Base-by-base conservation (phyloP, 2,329 filamentous ascomycete species). In the Verticillium isaacii region DNA sequence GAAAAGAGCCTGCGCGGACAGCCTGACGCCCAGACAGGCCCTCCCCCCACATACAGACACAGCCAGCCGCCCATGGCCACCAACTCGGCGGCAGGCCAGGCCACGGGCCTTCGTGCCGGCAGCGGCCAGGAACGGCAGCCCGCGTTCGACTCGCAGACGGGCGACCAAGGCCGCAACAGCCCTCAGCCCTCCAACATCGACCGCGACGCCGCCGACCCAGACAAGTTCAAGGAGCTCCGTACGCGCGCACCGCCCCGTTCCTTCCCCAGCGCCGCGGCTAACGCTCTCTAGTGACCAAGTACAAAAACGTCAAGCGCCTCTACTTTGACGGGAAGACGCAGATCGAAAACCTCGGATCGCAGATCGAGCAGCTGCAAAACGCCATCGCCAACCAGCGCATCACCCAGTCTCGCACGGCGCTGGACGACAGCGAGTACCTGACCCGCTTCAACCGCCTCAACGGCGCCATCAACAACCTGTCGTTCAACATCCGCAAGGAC, bases 301-400 rank as follows among this genome's bases (percentile, higher is more conserved):
- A 99, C 74, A 96, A 96, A 74, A 97, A 97, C 73, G 94, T 99
- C 62, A 99, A 99, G 80, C 89, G 93, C 61, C 91, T 97, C 69
- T 99, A 97, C 74, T 98, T 98, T 74, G 95, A 98, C 66, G 93
- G 94, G 71, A 95, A 96, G 72, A 84, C 88, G 17, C 93, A 97
- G 76, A 94, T 98, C 60, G 93, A 97, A 70, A 87, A 90, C 69
- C 89, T 96, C 69, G 90, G 89, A 67, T 84, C 88, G 19, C 93
- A 97, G 75, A 91, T 98, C 29, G 94, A 97, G 74, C 90, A 95
- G 69, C 83, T 99, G 19, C 95, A 99, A 74, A 98, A 99, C 74
- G 95, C 93, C n/a, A 86, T 99, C 60, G 95, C 95, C 62, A 95
- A 97, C 75, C 95, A 98, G 76, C 89, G 94, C 62, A 89, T 99